Evolutionary conservation across 2,329 filamentous ascomycete species (phyloP).

Genomic region (Arthrinium puccinioides): DNA sequence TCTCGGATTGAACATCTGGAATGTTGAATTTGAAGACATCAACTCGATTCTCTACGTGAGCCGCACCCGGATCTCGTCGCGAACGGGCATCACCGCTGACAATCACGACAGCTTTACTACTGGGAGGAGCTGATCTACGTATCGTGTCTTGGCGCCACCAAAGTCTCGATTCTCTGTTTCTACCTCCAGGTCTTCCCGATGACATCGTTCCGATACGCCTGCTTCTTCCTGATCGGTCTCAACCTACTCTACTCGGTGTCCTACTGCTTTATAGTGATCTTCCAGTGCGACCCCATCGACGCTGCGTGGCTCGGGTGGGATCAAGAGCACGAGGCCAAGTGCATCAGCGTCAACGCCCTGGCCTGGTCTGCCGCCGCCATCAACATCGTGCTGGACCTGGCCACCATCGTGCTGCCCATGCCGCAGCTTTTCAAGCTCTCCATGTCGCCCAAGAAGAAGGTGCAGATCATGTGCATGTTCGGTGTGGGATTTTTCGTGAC

Average conservation of each 20-base stretch:
- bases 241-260: constrained; percentile 17
- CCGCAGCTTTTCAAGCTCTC: constrained; percentile 19
- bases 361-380: constrained; percentile 24
- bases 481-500: constrained; percentile 20
- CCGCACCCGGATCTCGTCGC: neutral
- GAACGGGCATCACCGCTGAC: too few relatives aligned
- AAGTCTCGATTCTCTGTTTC: constrained; percentile 29
- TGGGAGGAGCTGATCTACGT: constrained; percentile 23
- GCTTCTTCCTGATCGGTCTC: constrained; percentile 19
- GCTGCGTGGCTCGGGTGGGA: constrained; percentile 26
- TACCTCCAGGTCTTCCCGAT: constrained; percentile 27
- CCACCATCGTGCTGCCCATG: constrained; percentile 22
- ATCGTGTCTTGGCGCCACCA: constrained; percentile 20
- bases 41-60: constrained; percentile 30
- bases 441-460: constrained; percentile 21
- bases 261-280: constrained; percentile 19
- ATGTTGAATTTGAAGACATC: constrained; percentile 31
- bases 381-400: constrained; percentile 23
- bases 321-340: constrained; percentile 20
- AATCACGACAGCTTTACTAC: constrained; percentile 19
- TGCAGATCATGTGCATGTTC: constrained; percentile 27
- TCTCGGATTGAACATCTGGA: constrained; percentile 37
- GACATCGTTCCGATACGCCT: constrained; percentile 14
- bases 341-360: constrained; percentile 22
- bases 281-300: constrained; percentile 21